Conservation (phyloP, 495 filamentous ascomycete species). For the Jackrogersella multiformis region DNA sequence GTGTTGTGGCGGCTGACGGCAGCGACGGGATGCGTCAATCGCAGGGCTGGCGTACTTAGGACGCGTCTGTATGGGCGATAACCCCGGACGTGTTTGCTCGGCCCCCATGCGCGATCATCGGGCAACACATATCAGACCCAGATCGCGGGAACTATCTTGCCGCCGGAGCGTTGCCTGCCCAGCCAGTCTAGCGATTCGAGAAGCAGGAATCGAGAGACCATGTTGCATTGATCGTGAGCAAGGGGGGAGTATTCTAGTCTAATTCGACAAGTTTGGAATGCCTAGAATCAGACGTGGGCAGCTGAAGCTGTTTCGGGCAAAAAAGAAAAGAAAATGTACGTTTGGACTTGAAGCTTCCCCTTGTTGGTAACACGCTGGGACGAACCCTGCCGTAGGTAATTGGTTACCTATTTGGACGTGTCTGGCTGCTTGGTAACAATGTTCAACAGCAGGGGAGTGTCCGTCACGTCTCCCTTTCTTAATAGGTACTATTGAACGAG, state of each 20-base stretch:
- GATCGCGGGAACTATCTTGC: slow-evolving; percentile 39
- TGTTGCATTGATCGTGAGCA: slow-evolving; percentile 23
- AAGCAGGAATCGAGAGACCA: slow-evolving; percentile 14
- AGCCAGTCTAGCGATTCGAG: slow-evolving; percentile 8
- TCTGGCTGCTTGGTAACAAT: slow-evolving; percentile 8
- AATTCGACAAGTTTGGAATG: slow-evolving; percentile 13
- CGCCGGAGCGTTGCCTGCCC: slow-evolving; percentile 28
- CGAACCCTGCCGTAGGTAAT: no score
- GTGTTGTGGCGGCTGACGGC: slow-evolving; percentile 41
- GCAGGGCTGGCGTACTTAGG: slow-evolving; percentile 34
- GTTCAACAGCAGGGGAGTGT: not conserved
- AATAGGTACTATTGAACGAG: slow-evolving; percentile 1
- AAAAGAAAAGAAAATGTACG: slow-evolving; percentile 3
- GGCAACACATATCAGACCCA: slow-evolving; percentile 34
- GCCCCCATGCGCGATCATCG: slow-evolving; percentile 37
- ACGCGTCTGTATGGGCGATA: slow-evolving; percentile 37
- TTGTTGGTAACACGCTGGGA: slow-evolving; percentile 28
- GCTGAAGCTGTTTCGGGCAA: not conserved
- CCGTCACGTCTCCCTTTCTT: slow-evolving; percentile 8
- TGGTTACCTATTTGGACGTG: no score
- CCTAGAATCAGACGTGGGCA: slow-evolving; percentile 1
- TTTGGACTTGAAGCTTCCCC: slow-evolving; percentile 20
- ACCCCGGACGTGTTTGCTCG: slow-evolving; percentile 38
- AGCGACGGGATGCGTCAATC: slow-evolving; percentile 21
- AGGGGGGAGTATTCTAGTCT: slow-evolving; percentile 10